Conservation (phyloP, 768 basidiomycete species). For the Rickenella mellea region DNA sequence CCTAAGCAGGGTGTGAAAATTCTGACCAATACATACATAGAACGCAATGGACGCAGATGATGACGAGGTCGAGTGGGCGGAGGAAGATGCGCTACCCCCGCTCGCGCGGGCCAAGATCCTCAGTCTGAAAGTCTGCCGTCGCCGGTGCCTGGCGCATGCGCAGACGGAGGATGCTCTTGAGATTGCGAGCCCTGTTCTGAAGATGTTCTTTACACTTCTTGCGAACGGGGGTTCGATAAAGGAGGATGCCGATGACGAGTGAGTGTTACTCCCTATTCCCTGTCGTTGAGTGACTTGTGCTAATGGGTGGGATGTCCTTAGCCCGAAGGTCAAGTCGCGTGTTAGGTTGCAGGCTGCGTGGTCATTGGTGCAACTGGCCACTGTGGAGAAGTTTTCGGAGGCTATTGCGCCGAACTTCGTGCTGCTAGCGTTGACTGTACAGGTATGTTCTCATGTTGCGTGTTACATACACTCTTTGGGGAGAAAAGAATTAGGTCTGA, state of each 20-base stretch:
- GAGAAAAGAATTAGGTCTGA: not conserved
- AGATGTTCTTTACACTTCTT: slow-evolving; percentile 66
- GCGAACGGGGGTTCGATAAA: slow-evolving; percentile 58
- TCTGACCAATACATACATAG: slow-evolving; percentile 21
- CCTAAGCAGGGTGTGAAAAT: not conserved
- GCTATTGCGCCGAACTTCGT: slow-evolving; percentile 55
- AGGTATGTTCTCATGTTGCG: slow-evolving; percentile 38
- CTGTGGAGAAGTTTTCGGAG: slow-evolving; percentile 45
- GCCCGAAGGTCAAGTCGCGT: slow-evolving; percentile 58
- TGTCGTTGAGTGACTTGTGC: slow-evolving; percentile 1
- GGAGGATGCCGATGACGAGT: slow-evolving; percentile 46
- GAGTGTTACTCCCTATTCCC: slow-evolving; percentile 10
- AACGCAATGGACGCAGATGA: slow-evolving; percentile 48
- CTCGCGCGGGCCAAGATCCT: slow-evolving; percentile 62
- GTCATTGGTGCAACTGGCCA: slow-evolving; percentile 70
- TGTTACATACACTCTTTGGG: not conserved
- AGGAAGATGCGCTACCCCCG: slow-evolving; percentile 50
- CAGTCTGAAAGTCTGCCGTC: slow-evolving; percentile 71
- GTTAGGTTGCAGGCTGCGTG: slow-evolving; percentile 78
- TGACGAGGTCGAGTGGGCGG: slow-evolving; percentile 78
- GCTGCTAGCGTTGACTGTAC: slow-evolving; percentile 60
- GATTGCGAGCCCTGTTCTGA: slow-evolving; percentile 65
- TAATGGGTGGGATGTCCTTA: slow-evolving; percentile 18
- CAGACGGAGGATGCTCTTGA: slow-evolving; percentile 47
- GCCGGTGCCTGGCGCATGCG: slow-evolving; percentile 68